A percentile compares a stretch with the other conserved stretches of the same genome.
These are phyloP conservation scores for Rhizopogon vesiculosus DNA, from an alignment of 768 basidiomycete species.

Conservation along the genomic window DNA sequence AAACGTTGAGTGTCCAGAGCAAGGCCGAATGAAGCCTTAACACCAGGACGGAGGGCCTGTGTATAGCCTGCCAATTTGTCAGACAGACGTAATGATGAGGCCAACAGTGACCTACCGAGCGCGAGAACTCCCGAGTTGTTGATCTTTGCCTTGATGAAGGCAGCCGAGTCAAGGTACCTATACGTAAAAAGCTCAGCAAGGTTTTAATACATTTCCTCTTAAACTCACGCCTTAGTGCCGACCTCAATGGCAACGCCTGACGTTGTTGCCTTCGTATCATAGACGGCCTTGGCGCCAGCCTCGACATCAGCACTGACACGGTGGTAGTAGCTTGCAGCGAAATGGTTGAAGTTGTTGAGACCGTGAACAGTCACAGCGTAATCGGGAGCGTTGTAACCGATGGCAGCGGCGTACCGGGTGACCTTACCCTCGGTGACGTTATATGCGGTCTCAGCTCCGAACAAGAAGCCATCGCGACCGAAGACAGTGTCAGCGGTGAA, in stretches of 20 bases:
- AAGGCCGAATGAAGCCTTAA: slow-evolving; percentile 90
- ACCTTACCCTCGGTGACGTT: slow-evolving; percentile 93
- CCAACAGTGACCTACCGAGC: slow-evolving; percentile 47
- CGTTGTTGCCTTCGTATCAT: slow-evolving; percentile 88
- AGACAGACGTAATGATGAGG: slow-evolving; percentile 2
- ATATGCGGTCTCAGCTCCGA: slow-evolving; percentile 95
- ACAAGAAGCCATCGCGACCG: slow-evolving; percentile 95
- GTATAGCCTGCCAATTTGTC: slow-evolving; percentile 62
- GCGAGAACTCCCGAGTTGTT: slow-evolving; percentile 92
- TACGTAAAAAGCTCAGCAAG: background rate
- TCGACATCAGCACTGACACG: slow-evolving; percentile 87
- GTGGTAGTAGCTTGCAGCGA: slow-evolving; percentile 98
- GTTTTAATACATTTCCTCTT: background rate
- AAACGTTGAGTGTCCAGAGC: slow-evolving; percentile 92
- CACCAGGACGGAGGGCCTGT: slow-evolving; percentile 89
- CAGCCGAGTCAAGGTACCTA: slow-evolving; percentile 80
- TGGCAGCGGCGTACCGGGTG: slow-evolving; percentile 85
- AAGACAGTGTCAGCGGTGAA: slow-evolving; percentile 95
- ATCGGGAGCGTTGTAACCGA: slow-evolving; percentile 95
- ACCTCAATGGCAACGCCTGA: slow-evolving; percentile 89
- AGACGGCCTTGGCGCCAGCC: slow-evolving; percentile 94
- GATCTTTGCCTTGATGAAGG: slow-evolving; percentile 98
- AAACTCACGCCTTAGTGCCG: slow-evolving; percentile 85
- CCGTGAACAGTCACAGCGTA: slow-evolving; percentile 94
- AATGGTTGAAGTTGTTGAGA: slow-evolving; percentile 90